Evolutionary conservation across 1,284 basidiomycete genomes (phyloP).

Genomic region (Ganoderma boninense): DNA sequence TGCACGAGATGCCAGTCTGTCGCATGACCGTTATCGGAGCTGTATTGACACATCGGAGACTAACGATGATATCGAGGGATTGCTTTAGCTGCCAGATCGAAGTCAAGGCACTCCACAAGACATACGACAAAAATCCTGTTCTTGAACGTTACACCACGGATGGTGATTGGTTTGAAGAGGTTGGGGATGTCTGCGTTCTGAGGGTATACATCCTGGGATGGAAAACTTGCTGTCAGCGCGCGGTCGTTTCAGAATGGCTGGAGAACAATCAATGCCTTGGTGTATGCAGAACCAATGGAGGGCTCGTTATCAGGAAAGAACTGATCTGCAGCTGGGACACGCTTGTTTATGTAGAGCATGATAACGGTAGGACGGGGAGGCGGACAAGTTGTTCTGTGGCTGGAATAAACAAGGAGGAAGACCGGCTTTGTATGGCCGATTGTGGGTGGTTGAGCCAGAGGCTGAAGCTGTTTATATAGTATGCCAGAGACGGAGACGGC

Average conservation of each 20-base stretch:
- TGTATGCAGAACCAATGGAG: slow-evolving; percentile 59
- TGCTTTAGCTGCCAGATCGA: neutral
- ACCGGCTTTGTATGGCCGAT: neutral
- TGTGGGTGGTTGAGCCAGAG: neutral
- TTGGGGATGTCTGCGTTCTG: slow-evolving; percentile 58
- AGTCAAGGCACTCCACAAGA: neutral
- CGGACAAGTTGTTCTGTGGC: neutral
- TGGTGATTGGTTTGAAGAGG: slow-evolving; percentile 74
- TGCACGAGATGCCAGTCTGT: slow-evolving; percentile 87
- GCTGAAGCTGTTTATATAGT: neutral
- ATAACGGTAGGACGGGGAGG: neutral
- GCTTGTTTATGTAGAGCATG: slow-evolving; percentile 51
- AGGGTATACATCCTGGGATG: slow-evolving; percentile 49
- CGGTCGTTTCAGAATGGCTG: no score
- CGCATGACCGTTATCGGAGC: slow-evolving; percentile 72
- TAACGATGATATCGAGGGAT: slow-evolving; percentile 44
- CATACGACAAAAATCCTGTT: slow-evolving; percentile 71
- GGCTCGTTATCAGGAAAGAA: slow-evolving; percentile 73
- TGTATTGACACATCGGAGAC: slow-evolving; percentile 87
- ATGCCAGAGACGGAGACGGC: neutral
- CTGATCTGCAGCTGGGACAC: slow-evolving; percentile 56
- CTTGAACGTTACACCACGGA: slow-evolving; percentile 73
- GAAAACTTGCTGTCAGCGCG: neutral
- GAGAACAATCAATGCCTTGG: slow-evolving; percentile 42
- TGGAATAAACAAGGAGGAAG: neutral